Evolutionary conservation across 1,284 basidiomycete genomes (phyloP).

Genomic region (Ceratobasidium sp.): DNA sequence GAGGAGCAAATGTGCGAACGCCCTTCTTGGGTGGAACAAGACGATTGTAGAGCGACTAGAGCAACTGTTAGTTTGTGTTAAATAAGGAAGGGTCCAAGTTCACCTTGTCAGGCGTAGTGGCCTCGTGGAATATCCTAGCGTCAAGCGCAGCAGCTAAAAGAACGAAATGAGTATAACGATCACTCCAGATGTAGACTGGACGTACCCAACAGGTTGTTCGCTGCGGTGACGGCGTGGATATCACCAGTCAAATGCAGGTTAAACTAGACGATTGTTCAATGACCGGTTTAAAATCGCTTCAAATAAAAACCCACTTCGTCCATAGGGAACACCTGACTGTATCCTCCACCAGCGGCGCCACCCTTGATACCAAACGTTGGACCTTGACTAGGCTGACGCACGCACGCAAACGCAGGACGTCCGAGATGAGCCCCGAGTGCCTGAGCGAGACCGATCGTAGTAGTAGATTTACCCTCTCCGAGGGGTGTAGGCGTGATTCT

Average conservation of each 20-base stretch:
- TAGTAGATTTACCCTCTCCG: conserved; percentile 98
- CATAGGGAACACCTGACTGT: conserved; percentile 99
- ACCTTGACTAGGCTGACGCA: conserved; percentile 98
- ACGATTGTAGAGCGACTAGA: conserved; percentile 83
- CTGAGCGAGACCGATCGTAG: conserved; percentile 96
- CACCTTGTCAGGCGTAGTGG: conserved; percentile 92
- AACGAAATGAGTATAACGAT: conserved; percentile 19
- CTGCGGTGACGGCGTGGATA: conserved; percentile 97
- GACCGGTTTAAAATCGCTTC: background rate
- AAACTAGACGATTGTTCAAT: conserved; percentile 63
- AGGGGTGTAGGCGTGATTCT: conserved; percentile 98
- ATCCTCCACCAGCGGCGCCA: conserved; percentile 97
- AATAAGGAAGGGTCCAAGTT: conserved; percentile 3
- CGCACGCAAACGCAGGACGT: conserved; percentile 94
- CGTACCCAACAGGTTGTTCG: conserved; percentile 91
- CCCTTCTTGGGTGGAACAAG: conserved; percentile 95
- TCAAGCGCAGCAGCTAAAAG: conserved; percentile 88
- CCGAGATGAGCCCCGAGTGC: conserved; percentile 94
- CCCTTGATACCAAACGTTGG: conserved; percentile 99
- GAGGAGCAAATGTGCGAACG: conserved; percentile 90
- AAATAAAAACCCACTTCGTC: conserved; percentile 76
- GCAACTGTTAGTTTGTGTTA: background rate
- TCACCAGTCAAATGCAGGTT: conserved; percentile 97
- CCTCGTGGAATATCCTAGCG: conserved; percentile 98
- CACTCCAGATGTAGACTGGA: background rate